A percentile compares a stretch with the other conserved stretches of the same genome.
These are phyloP conservation scores for Albophoma yamanashiensis DNA, from an alignment of 2,329 filamentous ascomycete species.

Conservation along the genomic window DNA sequence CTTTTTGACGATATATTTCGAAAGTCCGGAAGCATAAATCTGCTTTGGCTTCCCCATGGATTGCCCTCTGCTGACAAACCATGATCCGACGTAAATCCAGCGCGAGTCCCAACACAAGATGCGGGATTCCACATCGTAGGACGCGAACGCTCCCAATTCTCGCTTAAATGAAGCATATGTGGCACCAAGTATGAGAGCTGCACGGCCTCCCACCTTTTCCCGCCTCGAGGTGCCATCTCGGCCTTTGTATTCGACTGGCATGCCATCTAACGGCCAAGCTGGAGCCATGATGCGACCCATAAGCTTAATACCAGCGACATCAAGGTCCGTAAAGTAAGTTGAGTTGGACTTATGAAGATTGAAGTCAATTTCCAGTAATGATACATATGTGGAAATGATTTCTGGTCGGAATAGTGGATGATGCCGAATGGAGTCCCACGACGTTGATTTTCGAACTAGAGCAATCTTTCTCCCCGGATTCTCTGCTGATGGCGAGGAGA, in stretches of 20 bases:
- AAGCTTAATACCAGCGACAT: neutral
- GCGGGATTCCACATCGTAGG: constrained; percentile 2
- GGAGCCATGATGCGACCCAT: constrained; percentile 1
- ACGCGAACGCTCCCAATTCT: neutral
- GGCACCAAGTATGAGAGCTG: constrained; percentile 2
- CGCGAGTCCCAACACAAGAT: constrained; percentile 3
- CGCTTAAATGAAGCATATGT: constrained; percentile 3
- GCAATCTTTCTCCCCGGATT: neutral
- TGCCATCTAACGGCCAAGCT: neutral
- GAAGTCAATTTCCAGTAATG: constrained; percentile 1
- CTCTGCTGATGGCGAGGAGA: neutral
- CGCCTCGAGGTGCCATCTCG: neutral
- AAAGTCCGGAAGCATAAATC: neutral
- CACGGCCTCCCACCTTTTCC: neutral
- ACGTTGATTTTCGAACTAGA: neutral
- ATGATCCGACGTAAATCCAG: constrained; percentile 5
- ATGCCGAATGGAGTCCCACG: neutral
- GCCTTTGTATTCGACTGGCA: constrained; percentile 2
- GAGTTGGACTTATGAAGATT: constrained; percentile 4
- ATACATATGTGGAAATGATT: neutral
- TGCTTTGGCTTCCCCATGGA: neutral
- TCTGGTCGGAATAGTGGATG: constrained; percentile 2
- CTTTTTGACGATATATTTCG: constrained; percentile 1
- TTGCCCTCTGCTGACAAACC: neutral
- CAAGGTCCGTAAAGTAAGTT: constrained; percentile 1